Base-by-base conservation (phyloP, 768 basidiomycete species). In the Kwoniella dejecticola region DNA sequence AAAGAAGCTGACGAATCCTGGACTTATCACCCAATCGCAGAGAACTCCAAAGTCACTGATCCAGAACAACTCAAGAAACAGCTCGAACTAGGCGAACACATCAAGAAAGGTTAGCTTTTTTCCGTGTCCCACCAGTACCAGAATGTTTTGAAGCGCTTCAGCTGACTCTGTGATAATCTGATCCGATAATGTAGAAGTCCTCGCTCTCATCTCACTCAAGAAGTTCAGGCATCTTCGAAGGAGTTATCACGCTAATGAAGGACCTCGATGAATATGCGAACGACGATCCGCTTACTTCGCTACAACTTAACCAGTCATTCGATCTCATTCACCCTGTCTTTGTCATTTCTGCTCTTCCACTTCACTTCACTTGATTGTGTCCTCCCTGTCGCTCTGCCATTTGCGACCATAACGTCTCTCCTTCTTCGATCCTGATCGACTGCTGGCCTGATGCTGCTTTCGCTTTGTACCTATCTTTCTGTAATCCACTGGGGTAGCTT, bases 191-290 rank as follows among this genome's bases (percentile, higher is more conserved):
- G n/a, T n/a, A 79, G 77, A 79, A 64, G 74, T 79, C 5, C 69
- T 77, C n/a, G 76, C 77, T 19, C 53, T 79, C 45, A 68, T 79
- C 36, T 76, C 74, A 27, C 69, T 79, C 58, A 77, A 77, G 66
- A 79, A 79, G 49, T 79, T 70, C 53, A 54, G 77, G 19, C 74
- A 77, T 67, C 67, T 79, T 15, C 41, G 76, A 27, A 55, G 77
- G 13, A 59, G 54, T 21, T 79, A 79, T 53, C 68, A 75, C 29
- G 40, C 73, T 5, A 64, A 75, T 41, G 73, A 75, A 27, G 64
- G 59, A 11, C 73, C 73, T 2, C 60, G 73, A 63, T 69, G 11
- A 42, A 13, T 42, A 11, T 13, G 6, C 41, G 19, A 8, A 38
- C 17, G 8, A 38, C 41, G 41, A 42, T 42, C 17, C 41, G 7